Base-by-base conservation (phyloP, 495 filamentous ascomycete genomes). In the Penicillium subrubescens region DNA sequence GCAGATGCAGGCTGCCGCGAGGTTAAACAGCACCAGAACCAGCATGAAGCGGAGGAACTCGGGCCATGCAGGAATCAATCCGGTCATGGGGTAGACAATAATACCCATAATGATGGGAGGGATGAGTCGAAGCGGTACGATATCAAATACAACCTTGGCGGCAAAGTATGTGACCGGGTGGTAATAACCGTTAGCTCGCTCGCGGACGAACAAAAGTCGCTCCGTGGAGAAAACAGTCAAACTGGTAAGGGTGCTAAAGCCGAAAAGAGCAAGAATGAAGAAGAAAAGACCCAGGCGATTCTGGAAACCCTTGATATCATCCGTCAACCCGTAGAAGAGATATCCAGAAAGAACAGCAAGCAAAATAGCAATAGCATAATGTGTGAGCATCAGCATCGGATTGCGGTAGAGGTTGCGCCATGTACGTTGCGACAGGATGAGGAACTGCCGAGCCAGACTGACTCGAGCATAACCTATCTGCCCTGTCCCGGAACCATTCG, bases 341-440 rank as follows among this genome's bases (percentile, higher is more conserved):
- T 89, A 97, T 19, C 95, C 95, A 35, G 93, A 93, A 56, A 99
- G 88, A 29, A 97, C 94, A 19, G 94, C 95, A 14, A 99, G 86
- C 1, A 98, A 79, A 65, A 99, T 97, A 23, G 95, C 92, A 67
- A 97, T 98, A n/a, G 94, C 94, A 74, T 99, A 99, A 79, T 99
- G 95, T 0, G 96, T 97, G 53, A 99, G 85, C 95, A 99, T 99
- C 51, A 99, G 80, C 88, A 97, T 93, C 19, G 95, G 95, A 75
- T 99, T 97, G 43, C 95, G 88, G 79, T 99, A 97, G 3, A 99
- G 87, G 69, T 99, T 99, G 63, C 89, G 90, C 96, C 96, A 98
- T 0, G 96, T 99, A 33, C 95, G 87, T 67, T 87, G 84, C 8
- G 93, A 96, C 27, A 99, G 82, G 67, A 99, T 97, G 34, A 86